A percentile compares a stretch with the other conserved stretches of the same genome.
Evolutionary conservation across 1,284 basidiomycete genomes (phyloP).

Genomic region (Puccinia polysora): DNA sequence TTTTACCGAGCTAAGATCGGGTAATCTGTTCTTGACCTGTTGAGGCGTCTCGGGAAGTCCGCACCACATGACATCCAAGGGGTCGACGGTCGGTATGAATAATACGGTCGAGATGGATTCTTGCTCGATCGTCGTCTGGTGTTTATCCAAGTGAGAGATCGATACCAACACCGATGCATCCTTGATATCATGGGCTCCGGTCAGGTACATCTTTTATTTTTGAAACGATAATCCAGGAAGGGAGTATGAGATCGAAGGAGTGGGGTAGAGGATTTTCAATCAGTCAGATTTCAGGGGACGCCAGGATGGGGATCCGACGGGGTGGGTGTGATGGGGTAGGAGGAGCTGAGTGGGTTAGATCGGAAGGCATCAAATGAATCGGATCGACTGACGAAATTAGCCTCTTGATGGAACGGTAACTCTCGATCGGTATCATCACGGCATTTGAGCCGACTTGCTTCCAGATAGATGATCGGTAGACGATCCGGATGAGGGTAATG

Average conservation of each 20-base stretch:
- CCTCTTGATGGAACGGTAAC: slow-evolving; percentile 30
- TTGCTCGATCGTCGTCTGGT: slow-evolving; percentile 1
- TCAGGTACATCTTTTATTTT: slow-evolving; percentile 40
- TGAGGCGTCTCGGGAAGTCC: slow-evolving; percentile 2
- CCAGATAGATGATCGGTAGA: slow-evolving; percentile 17
- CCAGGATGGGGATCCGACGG: no score
- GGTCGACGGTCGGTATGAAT: slow-evolving; percentile 20
- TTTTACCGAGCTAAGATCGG: slow-evolving; percentile 10
- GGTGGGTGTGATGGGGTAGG: no score
- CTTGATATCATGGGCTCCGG: slow-evolving; percentile 17
- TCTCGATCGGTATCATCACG: slow-evolving; percentile 35
- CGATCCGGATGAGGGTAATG: not conserved
- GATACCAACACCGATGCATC: slow-evolving; percentile 17
- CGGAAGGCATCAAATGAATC: no score
- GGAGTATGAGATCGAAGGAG: no score
- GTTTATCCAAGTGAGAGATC: not conserved
- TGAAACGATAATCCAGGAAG: no score
- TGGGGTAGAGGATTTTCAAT: no score
- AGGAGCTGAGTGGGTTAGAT: no score
- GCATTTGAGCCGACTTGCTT: slow-evolving; percentile 2
- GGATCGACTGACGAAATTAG: slow-evolving; percentile 20
- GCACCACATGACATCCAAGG: slow-evolving; percentile 29
- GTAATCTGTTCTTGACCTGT: not conserved
- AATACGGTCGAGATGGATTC: slow-evolving; percentile 7
- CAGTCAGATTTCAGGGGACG: no score